Evolutionary conservation across 306 rosid species (phyloP).

Genomic region (Mucuna pruriens): DNA sequence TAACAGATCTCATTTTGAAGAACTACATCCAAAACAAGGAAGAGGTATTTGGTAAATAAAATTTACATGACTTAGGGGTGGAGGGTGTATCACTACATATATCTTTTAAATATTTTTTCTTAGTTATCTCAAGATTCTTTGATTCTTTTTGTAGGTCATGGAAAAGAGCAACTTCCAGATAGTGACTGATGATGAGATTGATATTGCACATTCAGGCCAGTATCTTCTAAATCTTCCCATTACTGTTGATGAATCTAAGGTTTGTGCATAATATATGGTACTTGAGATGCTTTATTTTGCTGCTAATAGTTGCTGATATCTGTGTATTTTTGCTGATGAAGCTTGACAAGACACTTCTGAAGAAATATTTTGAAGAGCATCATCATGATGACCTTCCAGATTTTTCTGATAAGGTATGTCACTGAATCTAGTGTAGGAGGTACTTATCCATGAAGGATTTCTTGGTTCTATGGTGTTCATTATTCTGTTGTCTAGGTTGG

Average conservation of each 20-base stretch:
- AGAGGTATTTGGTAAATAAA: not conserved
- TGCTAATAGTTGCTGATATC: slow-evolving; percentile 38
- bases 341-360: slow-evolving; percentile 89
- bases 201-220: slow-evolving; percentile 87
- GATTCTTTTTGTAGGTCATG: slow-evolving; percentile 67
- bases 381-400: slow-evolving; percentile 71
- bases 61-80: not conserved
- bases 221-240: slow-evolving; percentile 97
- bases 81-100: not conserved
- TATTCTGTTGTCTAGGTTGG: slow-evolving; percentile 8
- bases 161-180: slow-evolving; percentile 94
- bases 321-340: slow-evolving; percentile 43
- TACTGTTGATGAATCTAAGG: slow-evolving; percentile 89
- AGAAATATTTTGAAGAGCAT: slow-evolving; percentile 71
- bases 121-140: slow-evolving; percentile 22
- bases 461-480: slow-evolving; percentile 1
- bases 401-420: slow-evolving; percentile 83
- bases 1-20: not conserved
- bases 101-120: slow-evolving; percentile 5
- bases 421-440: slow-evolving; percentile 19
- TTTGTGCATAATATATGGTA: slow-evolving; percentile 41
- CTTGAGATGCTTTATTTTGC: slow-evolving; percentile 39
- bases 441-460: slow-evolving; percentile 2
- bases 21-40: slow-evolving; percentile 24
- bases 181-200: slow-evolving; percentile 75